Conservation (phyloP, 352 stramenopile genomes). For the Globisporangium solare region DNA sequence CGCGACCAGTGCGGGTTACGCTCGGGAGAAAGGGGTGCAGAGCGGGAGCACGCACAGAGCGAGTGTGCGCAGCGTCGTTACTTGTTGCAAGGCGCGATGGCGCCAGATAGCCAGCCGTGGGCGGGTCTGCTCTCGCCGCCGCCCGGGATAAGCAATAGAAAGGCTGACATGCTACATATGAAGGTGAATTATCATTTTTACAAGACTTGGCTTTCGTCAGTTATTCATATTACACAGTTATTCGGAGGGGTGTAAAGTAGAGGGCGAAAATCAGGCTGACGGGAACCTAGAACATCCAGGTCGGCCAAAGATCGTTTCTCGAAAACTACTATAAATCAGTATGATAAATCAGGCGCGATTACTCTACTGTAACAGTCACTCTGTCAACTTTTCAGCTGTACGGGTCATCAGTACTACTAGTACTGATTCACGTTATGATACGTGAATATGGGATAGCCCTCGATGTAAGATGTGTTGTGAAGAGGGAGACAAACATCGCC, state of each 20-base stretch:
- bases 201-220: too few species aligned
- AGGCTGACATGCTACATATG: too few species aligned
- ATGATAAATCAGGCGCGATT: not conserved
- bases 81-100: slow-evolving; percentile 1
- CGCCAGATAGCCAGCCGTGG: not conserved
- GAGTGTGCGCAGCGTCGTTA: not conserved
- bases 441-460: not conserved
- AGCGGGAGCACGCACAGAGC: not conserved
- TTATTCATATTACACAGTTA: not conserved
- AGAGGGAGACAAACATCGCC: not conserved
- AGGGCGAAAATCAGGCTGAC: not conserved
- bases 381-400: not conserved
- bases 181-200: too few species aligned
- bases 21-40: not conserved
- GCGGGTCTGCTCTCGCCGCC: not conserved
- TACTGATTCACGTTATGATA: not conserved
- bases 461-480: not conserved
- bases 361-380: not conserved
- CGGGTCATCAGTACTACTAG: not conserved
- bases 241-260: not conserved
- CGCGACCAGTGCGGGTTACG: too few species aligned
- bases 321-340: not conserved
- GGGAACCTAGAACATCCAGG: not conserved
- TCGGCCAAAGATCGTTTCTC: not conserved
- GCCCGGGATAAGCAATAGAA: not conserved